Percentiles rank a stretch among this genome's conserved stretches.
Conservation (phyloP, 768 basidiomycete genomes). For the Cubamyces sp. region DNA sequence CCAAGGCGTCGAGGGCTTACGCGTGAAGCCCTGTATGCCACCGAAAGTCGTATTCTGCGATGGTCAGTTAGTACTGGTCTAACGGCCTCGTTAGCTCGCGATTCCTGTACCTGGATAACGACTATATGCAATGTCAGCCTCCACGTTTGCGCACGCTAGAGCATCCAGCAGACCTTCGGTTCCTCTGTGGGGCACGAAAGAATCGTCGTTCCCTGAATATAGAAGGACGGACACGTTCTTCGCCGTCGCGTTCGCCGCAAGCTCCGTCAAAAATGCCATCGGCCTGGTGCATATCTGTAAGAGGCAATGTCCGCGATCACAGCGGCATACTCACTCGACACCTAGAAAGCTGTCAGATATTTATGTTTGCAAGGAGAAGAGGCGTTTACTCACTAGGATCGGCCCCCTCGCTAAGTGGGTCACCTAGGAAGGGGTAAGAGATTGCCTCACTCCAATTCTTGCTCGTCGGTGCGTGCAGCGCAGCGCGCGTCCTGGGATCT, state of each 20-base stretch:
- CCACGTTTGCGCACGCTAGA: too few relatives aligned
- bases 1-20: slow-evolving; percentile 71
- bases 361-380: background rate
- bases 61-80: too few relatives aligned
- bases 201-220: slow-evolving; percentile 72
- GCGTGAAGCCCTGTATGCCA: slow-evolving; percentile 74
- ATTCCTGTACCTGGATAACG: slow-evolving; percentile 62
- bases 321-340: slow-evolving; percentile 38
- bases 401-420: slow-evolving; percentile 10
- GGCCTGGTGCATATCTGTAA: slow-evolving; percentile 48
- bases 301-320: background rate
- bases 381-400: slow-evolving; percentile 41
- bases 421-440: slow-evolving; percentile 39
- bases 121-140: too few relatives aligned
- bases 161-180: slow-evolving; percentile 68
- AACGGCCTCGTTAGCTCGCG: too few relatives aligned
- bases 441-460: slow-evolving; percentile 43
- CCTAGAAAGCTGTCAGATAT: slow-evolving; percentile 31
- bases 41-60: slow-evolving; percentile 86
- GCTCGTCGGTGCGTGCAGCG: slow-evolving; percentile 71
- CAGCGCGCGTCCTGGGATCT: slow-evolving; percentile 58
- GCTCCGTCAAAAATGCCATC: slow-evolving; percentile 63
- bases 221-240: slow-evolving; percentile 56
- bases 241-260: slow-evolving; percentile 65
- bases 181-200: slow-evolving; percentile 62